phyloP scores from a whole-genome alignment of 176 grass and related monocot genomes.

The Chloris gayana region DNA sequence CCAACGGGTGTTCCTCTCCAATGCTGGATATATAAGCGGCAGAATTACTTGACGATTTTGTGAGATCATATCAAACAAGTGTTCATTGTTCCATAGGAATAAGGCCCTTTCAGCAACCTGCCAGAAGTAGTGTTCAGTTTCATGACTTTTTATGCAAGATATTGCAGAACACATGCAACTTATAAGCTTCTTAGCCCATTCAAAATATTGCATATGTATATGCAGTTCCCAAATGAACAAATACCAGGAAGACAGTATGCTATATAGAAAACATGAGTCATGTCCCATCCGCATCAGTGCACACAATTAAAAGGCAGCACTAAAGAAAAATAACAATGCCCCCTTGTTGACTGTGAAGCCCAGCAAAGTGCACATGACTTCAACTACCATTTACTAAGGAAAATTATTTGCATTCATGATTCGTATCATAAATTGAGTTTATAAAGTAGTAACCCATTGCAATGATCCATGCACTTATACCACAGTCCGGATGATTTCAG shows the following conservation, averaged over 20 bases:
- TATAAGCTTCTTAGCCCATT: background rate
- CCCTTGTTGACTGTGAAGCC: constrained; percentile 24
- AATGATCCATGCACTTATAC: background rate
- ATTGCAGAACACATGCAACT: constrained; percentile 9
- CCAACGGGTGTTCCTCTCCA: constrained; percentile 79
- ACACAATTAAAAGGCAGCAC: constrained; percentile 16
- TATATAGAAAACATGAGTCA: constrained; percentile 10
- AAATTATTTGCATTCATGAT: constrained; percentile 10
- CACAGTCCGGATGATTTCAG: background rate
- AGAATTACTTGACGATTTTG: constrained; percentile 89
- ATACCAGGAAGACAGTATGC: background rate
- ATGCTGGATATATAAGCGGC: constrained; percentile 77
- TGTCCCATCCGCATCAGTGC: background rate
- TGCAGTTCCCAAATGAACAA: constrained; percentile 3
- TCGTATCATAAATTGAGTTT: constrained; percentile 1
- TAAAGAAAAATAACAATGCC: constrained; percentile 21
- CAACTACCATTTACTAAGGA: constrained; percentile 1
- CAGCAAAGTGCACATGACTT: constrained; percentile 1
- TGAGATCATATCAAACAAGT: constrained; percentile 80
- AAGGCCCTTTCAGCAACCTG: constrained; percentile 97
- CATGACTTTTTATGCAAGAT: constrained; percentile 7
- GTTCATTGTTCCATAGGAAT: constrained; percentile 98
- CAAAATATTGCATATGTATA: constrained; percentile 34
- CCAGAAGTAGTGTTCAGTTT: constrained; percentile 16
- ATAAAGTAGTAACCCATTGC: constrained; percentile 7